Evolutionary conservation across 768 basidiomycete species (phyloP), one percentile per base, ranked within the genome.

Genomic region (Pisolithus microcarpus): DNA sequence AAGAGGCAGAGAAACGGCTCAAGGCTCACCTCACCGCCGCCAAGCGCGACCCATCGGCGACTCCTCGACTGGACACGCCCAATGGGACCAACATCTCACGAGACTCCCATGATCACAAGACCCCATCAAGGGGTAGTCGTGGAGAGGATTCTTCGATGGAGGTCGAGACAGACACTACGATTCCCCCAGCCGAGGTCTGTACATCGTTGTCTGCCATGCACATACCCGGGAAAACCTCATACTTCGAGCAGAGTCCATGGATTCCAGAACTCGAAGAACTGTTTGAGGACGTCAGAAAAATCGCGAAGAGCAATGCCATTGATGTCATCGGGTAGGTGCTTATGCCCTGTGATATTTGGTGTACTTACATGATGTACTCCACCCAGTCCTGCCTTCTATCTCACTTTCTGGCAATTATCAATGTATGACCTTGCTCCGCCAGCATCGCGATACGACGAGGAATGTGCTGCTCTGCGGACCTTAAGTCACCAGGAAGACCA

Each of bases 401-500:
- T 90, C 43, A 92, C 94, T 3, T 99, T 97, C 71, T 99, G 96
- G 96, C 94, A 97, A 65, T 69, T 98, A 47, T 87, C 91, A 1
- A 86, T 87, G 31, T 90, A 92, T 60, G 96, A 99, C 66, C 75
- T 98, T 31, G 71, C 80, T 1, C 86, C 89, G 11, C 92, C 94
- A 0, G 73, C 76, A 16, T 62, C 79, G 6, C 80, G 80, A 52
- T 99, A 98, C 54, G 84, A 89, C 42, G 85, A 88, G 60, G 87
- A 92, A 60, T 78, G 80, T 28, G 74, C 78, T 23, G 71, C 74
- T 15, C 65, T 90, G 26, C 75, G 79, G 36, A 68, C 75, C 4
- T 70, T 86, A 26, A 85, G 82, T 59, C 79, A 78, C 3, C 77
- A 84, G 59, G 86, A 88, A 63, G 86, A 88, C 50, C 65, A 73